Base-by-base conservation (phyloP, 495 filamentous ascomycete species). In the Xylaria telfairii region DNA sequence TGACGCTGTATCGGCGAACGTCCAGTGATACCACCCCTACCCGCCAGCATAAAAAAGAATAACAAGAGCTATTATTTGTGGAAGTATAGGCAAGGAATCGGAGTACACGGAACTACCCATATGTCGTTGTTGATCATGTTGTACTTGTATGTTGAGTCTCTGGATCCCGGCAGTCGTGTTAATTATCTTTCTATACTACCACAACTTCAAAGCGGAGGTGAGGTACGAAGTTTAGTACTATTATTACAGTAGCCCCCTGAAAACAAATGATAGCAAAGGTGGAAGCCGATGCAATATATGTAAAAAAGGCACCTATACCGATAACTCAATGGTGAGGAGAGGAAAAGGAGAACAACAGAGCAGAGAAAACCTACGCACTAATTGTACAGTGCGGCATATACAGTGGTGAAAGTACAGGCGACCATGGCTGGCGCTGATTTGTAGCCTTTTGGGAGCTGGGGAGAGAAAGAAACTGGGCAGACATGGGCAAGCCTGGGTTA, bases 401-500 rank as follows among this genome's bases (percentile, higher is more conserved):
- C 53, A 37, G 30, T 57, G 15, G 24, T n/a, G n/a, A 26, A 30
- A 54, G 12, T 9, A 30, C 8, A 26, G 12, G 49, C 49, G 13
- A 53, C 49, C 9, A 12, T 10, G 39, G 12, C 39, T 12, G 39
- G 12, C 39, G 39, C 39, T 41, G 39, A 10, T 37, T 37, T 37
- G 34, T 37, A 37, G 44, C 44, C 44, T 21, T 49, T 49, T 21
- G 15, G 46, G 17, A 49, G 17, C 46, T 19, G 46, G 71, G 66
- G 17, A 54, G 60, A 62, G 34, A 10, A 63, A 70, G 61, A 61
- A 60, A 67, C 65, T 63, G 67, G 67, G 46, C 65, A 64, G 65
- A 21, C 49, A 66, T 42, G 54, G 54, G 51, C 21, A 64, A 24
- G 3, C 46, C 30, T 26, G 32, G 37, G 54, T 39, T 10, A 30